phyloP scores from a whole-genome alignment of 257 asterid genomes.

The Capsicum chinense region DNA sequence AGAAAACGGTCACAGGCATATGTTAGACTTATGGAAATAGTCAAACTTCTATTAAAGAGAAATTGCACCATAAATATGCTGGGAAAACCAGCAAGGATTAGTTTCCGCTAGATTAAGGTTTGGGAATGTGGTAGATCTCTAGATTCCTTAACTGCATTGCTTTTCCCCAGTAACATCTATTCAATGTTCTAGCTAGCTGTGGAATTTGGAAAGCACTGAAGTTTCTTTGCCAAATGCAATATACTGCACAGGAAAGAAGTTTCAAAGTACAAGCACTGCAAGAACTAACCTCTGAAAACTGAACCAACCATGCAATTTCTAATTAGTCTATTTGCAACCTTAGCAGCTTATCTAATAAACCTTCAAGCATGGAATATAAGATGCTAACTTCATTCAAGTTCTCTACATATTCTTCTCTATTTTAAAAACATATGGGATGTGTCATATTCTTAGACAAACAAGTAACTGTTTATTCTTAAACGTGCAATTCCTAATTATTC shows the following conservation, averaged over 20 bases:
- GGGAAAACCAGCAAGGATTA: neutral
- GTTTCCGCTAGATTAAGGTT: neutral
- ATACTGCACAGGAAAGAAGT: slow-evolving; percentile 9
- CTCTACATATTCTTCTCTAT: neutral
- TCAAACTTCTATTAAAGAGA: neutral
- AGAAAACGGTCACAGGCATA: neutral
- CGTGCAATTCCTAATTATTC: neutral
- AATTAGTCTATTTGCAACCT: neutral
- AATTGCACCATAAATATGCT: neutral
- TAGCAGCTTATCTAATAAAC: neutral
- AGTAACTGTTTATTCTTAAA: neutral
- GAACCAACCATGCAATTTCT: neutral
- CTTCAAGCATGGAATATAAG: slow-evolving; percentile 1
- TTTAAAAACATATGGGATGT: neutral
- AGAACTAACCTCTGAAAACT: neutral
- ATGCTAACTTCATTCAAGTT: neutral
- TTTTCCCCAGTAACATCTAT: neutral
- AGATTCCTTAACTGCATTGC: neutral
- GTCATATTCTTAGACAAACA: neutral
- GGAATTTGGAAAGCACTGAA: neutral
- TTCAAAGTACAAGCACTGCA: neutral
- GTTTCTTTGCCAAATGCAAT: neutral
- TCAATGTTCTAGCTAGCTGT: neutral
- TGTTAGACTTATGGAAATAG: neutral
- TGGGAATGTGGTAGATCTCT: neutral